Conservation (phyloP, 768 basidiomycete genomes). For the Trametes elegans region DNA sequence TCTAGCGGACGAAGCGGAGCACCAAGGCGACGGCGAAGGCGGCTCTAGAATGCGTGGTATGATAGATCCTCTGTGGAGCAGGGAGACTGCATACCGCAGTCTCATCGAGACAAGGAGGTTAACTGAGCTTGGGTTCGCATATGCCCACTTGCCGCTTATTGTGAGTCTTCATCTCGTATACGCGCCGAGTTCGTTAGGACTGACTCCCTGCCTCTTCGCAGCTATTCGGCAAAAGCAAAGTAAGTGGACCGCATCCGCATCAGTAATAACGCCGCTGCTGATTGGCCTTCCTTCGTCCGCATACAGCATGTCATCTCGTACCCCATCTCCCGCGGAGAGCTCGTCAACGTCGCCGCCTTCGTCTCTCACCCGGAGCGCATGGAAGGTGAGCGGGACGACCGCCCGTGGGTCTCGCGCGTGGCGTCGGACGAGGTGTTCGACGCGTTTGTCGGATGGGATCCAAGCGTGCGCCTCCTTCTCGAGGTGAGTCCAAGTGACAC, state of each 20-base stretch:
- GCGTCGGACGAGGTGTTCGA: slow-evolving; percentile 34
- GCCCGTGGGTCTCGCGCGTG: slow-evolving; percentile 31
- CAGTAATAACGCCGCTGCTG: no score
- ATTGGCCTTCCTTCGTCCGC: no score
- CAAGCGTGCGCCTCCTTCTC: background rate
- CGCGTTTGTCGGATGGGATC: slow-evolving; percentile 22
- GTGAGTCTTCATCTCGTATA: background rate
- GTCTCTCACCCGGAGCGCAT: slow-evolving; percentile 29
- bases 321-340: slow-evolving; percentile 36
- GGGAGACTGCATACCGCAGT: background rate
- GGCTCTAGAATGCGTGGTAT: background rate
- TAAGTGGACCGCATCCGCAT: background rate
- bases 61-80: background rate
- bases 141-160: background rate
- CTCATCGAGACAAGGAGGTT: background rate
- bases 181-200: no score
- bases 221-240: background rate
- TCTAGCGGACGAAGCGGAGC: slow-evolving; percentile 9
- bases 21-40: background rate
- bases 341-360: slow-evolving; percentile 38
- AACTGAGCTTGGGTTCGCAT: background rate
- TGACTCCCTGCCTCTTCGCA: background rate
- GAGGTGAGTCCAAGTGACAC: background rate
- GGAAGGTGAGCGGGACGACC: slow-evolving; percentile 30
- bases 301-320: slow-evolving; percentile 24